Conservation (phyloP, 192 early-diverging fungal genomes). For the Gigaspora rosea region DNA sequence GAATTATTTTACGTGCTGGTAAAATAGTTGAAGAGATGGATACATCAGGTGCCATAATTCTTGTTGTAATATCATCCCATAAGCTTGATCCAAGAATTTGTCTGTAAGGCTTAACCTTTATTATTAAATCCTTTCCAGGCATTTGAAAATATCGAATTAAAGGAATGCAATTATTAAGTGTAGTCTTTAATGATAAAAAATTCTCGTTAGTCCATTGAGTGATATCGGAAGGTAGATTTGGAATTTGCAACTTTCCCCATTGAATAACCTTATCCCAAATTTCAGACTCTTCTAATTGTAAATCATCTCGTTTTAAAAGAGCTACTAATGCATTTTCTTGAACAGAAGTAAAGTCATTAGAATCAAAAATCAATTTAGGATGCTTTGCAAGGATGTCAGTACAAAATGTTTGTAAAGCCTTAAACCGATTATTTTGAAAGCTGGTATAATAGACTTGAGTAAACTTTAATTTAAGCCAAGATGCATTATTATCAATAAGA, state of each 20-base stretch:
- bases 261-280: slow-evolving; percentile 16
- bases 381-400: background rate
- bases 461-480: background rate
- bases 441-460: background rate
- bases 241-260: slow-evolving; percentile 4
- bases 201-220: background rate
- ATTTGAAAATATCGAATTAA: background rate
- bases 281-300: slow-evolving; percentile 1
- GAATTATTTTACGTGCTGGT: background rate
- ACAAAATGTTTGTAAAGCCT: background rate
- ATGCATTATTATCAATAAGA: background rate
- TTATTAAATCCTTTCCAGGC: background rate
- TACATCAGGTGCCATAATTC: background rate
- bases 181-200: background rate
- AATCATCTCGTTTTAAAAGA: slow-evolving; percentile 1
- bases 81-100: background rate
- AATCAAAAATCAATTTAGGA: slow-evolving; percentile 10
- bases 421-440: background rate
- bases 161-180: background rate
- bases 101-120: slow-evolving; percentile 1
- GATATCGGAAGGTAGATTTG: background rate
- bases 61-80: background rate
- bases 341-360: background rate
- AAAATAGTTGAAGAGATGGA: background rate
- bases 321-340: background rate